Evolutionary conservation across 148 eudicot genomes (phyloP).

Genomic region (Chenopodium formosanum): DNA sequence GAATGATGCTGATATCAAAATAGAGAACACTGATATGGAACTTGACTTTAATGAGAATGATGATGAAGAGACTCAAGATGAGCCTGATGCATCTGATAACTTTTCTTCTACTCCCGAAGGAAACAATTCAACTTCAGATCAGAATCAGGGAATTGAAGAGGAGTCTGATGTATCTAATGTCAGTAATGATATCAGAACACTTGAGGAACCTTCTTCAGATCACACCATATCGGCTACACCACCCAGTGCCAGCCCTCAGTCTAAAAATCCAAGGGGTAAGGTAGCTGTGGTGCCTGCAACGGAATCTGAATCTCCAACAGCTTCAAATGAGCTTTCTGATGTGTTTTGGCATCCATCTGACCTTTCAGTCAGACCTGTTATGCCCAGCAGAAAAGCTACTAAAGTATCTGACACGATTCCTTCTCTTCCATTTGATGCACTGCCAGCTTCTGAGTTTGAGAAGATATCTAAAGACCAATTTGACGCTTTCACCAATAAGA

Average conservation of each 20-base stretch:
- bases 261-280: conserved; percentile 51
- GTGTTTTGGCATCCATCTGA: conserved; percentile 99
- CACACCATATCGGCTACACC: conserved; percentile 47
- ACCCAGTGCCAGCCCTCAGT: conserved; percentile 64
- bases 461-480: conserved; percentile 75
- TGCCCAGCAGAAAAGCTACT: conserved; percentile 88
- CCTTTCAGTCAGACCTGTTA: conserved; percentile 95
- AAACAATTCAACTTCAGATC: conserved; percentile 42
- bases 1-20: conserved; percentile 81
- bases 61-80: conserved; percentile 82
- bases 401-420: conserved; percentile 56
- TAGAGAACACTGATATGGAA: conserved; percentile 97
- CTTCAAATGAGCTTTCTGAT: conserved; percentile 59
- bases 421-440: conserved; percentile 67
- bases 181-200: conserved; percentile 38
- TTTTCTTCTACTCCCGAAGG: conserved; percentile 41
- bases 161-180: conserved; percentile 39
- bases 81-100: conserved; percentile 63
- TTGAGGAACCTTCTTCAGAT: conserved; percentile 60
- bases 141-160: conserved; percentile 37
- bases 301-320: conserved; percentile 55
- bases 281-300: conserved; percentile 47
- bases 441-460: conserved; percentile 62
- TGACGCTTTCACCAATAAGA: conserved; percentile 50
- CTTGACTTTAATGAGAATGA: conserved; percentile 88